Evolutionary conservation across 108 stramenopile genomes (phyloP).

Genomic region (Fragilariopsis cylindrus): DNA sequence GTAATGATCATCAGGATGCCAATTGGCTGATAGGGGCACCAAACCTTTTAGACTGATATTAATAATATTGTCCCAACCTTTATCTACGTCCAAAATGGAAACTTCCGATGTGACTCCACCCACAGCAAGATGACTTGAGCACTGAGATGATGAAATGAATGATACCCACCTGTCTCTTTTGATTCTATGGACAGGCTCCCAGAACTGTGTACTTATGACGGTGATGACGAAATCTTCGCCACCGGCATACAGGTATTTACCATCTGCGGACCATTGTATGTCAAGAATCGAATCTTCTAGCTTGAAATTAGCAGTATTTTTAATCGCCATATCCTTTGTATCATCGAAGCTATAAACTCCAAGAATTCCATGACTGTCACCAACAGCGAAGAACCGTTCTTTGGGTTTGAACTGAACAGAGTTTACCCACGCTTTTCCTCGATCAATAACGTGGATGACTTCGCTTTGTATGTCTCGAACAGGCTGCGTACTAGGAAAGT

Average conservation of each 20-base stretch:
- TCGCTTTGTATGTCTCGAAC: conserved; percentile 40
- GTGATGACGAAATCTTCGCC: conserved; percentile 74
- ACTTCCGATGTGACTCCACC: conserved; percentile 67
- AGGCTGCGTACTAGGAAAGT: neutral
- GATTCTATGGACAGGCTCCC: conserved; percentile 52
- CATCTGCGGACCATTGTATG: conserved; percentile 69
- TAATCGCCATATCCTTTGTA: conserved; percentile 14
- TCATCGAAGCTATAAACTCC: conserved; percentile 43
- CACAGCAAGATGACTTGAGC: conserved; percentile 62
- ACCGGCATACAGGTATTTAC: conserved; percentile 59
- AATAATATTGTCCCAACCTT: conserved; percentile 59
- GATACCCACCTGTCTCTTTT: conserved; percentile 68
- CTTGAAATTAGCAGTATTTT: conserved; percentile 47
- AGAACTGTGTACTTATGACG: conserved; percentile 51
- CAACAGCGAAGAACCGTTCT: conserved; percentile 57
- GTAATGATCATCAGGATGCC: conserved; percentile 76
- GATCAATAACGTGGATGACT: conserved; percentile 51
- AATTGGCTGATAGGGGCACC: conserved; percentile 59
- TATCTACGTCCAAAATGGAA: conserved; percentile 54
- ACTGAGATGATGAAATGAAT: conserved; percentile 55
- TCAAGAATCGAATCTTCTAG: conserved; percentile 63
- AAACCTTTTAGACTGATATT: conserved; percentile 55
- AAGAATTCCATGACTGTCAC: conserved; percentile 55
- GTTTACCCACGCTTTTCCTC: conserved; percentile 61
- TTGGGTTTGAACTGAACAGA: conserved; percentile 57